Evolutionary conservation across 2,329 filamentous ascomycete genomes (phyloP).

Genomic region (Cytospora piceicola): DNA sequence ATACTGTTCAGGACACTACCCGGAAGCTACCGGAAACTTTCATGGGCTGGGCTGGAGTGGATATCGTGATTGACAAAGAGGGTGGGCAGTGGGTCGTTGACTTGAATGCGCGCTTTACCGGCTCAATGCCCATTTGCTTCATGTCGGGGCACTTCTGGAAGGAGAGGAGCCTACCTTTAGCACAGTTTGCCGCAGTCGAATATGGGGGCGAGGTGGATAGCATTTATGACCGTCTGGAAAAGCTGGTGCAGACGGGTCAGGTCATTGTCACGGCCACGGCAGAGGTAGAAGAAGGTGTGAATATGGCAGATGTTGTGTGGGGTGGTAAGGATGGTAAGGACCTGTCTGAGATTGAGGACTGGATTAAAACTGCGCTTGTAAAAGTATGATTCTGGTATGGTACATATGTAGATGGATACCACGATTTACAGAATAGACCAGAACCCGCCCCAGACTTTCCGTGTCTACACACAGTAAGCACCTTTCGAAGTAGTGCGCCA

Average conservation of each 20-base stretch:
- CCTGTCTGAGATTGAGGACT: conserved; percentile 27
- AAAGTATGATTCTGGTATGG: not conserved
- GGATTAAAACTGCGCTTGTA: conserved; percentile 25
- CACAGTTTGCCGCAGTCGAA: conserved; percentile 34
- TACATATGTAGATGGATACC: not conserved
- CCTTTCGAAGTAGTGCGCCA: not conserved
- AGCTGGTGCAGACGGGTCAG: conserved; percentile 29
- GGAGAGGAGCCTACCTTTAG: conserved; percentile 30
- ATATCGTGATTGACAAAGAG: conserved; percentile 33
- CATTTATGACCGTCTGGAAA: conserved; percentile 30
- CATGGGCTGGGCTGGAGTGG: conserved; percentile 35
- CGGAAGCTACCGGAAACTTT: conserved; percentile 30
- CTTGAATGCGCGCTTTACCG: conserved; percentile 35
- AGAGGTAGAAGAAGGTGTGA: conserved; percentile 28
- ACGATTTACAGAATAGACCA: not conserved
- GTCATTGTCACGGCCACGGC: conserved; percentile 34
- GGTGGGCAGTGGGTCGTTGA: conserved; percentile 34
- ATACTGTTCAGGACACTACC: conserved; percentile 33
- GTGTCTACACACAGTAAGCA: not conserved
- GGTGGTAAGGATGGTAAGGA: conserved; percentile 30
- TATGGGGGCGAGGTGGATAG: conserved; percentile 31
- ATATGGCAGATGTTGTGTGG: conserved; percentile 36
- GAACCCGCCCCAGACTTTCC: not conserved
- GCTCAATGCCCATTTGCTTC: conserved; percentile 36
- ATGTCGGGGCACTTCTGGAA: conserved; percentile 35